A percentile compares a stretch with the other conserved stretches of the same genome.
phyloP scores from a whole-genome alignment of 257 asterid genomes.

The Gynochthodes officinalis region DNA sequence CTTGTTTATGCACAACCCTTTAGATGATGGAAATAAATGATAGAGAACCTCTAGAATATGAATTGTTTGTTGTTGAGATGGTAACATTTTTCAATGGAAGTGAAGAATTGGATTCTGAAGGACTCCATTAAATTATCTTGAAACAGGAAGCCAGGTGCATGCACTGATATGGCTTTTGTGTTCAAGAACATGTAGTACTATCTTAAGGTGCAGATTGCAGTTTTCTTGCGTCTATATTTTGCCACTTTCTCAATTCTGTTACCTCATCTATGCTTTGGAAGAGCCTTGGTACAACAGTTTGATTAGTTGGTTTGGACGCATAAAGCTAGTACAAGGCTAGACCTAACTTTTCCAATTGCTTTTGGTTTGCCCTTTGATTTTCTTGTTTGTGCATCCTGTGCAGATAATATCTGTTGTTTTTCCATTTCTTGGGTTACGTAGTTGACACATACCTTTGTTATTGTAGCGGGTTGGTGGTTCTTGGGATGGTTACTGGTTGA shows the following conservation, averaged over 20 bases:
- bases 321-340: not conserved
- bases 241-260: not conserved
- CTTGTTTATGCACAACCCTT: not conserved
- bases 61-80: not conserved
- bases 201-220: not conserved
- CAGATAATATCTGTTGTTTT: not conserved
- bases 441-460: slow-evolving; percentile 6
- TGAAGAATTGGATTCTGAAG: not conserved
- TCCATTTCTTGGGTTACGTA: not conserved
- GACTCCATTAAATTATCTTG: not conserved
- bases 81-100: not conserved
- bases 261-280: not conserved
- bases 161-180: not conserved
- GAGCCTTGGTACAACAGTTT: not conserved
- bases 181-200: not conserved
- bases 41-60: slow-evolving; percentile 5
- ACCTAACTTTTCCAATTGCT: not conserved
- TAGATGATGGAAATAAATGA: not conserved
- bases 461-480: slow-evolving; percentile 88
- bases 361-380: not conserved
- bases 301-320: not conserved
- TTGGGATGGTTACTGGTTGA: slow-evolving; percentile 98
- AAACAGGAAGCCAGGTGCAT: not conserved
- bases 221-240: not conserved
- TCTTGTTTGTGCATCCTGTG: not conserved